phyloP scores from a whole-genome alignment of 2,329 filamentous ascomycete genomes.

The Zasmidium citrigriseum region DNA sequence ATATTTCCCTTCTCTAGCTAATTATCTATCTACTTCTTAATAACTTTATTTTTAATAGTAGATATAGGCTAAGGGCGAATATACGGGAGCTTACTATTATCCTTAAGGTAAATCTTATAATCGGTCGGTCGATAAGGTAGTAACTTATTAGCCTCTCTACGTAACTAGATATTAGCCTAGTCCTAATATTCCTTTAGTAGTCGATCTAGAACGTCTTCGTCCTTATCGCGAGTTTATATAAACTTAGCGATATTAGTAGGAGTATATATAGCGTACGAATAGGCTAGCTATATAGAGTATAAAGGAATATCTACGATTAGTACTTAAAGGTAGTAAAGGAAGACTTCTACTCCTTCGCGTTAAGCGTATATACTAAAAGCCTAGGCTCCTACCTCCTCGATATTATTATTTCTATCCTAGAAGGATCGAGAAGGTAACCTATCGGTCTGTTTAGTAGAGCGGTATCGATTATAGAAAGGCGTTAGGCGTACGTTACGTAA shows the following conservation, averaged over 20 bases:
- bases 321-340: background rate
- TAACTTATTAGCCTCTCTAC: background rate
- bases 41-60: background rate
- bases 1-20: slow-evolving; percentile 2
- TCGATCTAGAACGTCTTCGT: background rate
- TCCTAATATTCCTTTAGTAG: background rate
- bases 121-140: background rate
- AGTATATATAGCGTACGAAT: background rate
- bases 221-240: background rate
- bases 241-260: background rate
- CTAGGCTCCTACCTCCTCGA: background rate
- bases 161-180: background rate
- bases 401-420: background rate
- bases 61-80: background rate
- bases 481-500: background rate
- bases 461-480: background rate
- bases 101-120: slow-evolving; percentile 3
- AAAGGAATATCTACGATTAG: background rate
- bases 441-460: background rate
- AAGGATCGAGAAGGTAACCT: background rate
- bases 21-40: slow-evolving; percentile 5
- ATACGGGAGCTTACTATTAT: background rate
- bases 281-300: background rate
- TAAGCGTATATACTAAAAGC: background rate
- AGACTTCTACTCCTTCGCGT: background rate